Percentiles rank a stretch among this genome's conserved stretches.
Conservation (phyloP, 768 basidiomycete species). For the Rubroboletus satanas region DNA sequence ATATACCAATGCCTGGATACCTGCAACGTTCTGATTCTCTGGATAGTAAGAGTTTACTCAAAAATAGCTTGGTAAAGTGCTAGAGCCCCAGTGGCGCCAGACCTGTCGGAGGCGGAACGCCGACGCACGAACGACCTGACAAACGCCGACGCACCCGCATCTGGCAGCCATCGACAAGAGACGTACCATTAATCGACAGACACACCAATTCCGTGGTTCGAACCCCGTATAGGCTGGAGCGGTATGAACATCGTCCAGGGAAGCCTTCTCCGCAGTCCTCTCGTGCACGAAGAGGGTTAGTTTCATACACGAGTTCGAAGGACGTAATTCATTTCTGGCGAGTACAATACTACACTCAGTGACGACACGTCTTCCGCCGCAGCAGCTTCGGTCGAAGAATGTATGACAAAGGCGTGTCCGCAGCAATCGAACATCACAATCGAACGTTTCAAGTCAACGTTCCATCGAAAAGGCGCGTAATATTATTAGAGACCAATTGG, state of each 20-base stretch:
- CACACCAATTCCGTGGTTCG: background rate
- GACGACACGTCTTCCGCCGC: background rate
- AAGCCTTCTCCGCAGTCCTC: conserved; percentile 8
- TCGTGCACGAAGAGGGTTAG: background rate
- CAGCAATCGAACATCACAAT: background rate
- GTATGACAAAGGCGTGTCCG: background rate
- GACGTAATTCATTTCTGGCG: background rate
- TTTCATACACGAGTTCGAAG: background rate
- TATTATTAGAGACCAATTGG: background rate
- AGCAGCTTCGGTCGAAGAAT: background rate
- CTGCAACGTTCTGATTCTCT: background rate
- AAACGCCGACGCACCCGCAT: background rate
- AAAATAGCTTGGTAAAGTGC: background rate
- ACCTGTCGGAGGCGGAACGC: background rate
- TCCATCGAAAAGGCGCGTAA: background rate
- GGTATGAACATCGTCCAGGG: background rate
- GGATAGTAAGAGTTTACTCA: background rate
- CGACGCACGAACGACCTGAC: background rate
- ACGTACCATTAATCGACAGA: background rate
- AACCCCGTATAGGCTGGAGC: background rate
- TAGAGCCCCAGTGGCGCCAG: background rate
- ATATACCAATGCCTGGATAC: background rate
- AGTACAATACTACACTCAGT: background rate
- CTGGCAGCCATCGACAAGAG: background rate
- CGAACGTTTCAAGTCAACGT: background rate